phyloP scores from a whole-genome alignment of 2,329 filamentous ascomycete genomes.

The Basipetospora chlamydospora region DNA sequence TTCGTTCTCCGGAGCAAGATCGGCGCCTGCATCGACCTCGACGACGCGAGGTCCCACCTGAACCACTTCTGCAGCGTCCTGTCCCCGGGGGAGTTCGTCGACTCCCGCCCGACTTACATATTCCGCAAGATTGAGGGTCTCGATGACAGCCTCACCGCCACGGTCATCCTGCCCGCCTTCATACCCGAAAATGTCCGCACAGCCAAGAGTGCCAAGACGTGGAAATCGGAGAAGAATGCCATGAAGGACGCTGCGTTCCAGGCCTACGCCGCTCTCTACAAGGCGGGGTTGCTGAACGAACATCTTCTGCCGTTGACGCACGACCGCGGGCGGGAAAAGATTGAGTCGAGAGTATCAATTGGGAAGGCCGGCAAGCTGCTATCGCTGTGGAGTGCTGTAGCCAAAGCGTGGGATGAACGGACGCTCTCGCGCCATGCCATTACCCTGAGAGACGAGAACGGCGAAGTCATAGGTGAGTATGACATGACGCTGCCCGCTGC shows the following conservation, averaged over 20 bases:
- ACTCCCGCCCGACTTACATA: conserved; percentile 54
- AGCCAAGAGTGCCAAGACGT: conserved; percentile 35
- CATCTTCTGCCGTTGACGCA: conserved; percentile 53
- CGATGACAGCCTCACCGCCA: conserved; percentile 28
- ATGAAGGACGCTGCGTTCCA: conserved; percentile 72
- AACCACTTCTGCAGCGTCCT: conserved; percentile 65
- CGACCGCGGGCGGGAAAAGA: conserved; percentile 20
- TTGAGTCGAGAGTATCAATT: conserved; percentile 22
- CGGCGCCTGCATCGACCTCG: conserved; percentile 53
- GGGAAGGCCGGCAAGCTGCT: conserved; percentile 22
- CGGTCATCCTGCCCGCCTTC: conserved; percentile 55
- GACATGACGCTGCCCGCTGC: conserved; percentile 27
- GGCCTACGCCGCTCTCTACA: conserved; percentile 57
- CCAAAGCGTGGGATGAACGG: conserved; percentile 24
- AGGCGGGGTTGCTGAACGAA: conserved; percentile 60
- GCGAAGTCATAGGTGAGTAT: conserved; percentile 20
- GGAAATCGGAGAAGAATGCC: conserved; percentile 58
- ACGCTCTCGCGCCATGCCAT: background rate
- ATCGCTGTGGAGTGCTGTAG: conserved; percentile 32
- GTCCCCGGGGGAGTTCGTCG: conserved; percentile 41
- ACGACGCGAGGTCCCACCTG: conserved; percentile 62
- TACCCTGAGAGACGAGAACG: conserved; percentile 17
- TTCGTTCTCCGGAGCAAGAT: conserved; percentile 14
- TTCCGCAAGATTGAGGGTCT: conserved; percentile 23
- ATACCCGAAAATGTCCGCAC: conserved; percentile 48